Conservation (phyloP, 805 yeast species). For the Lipomyces chichibuensis region DNA sequence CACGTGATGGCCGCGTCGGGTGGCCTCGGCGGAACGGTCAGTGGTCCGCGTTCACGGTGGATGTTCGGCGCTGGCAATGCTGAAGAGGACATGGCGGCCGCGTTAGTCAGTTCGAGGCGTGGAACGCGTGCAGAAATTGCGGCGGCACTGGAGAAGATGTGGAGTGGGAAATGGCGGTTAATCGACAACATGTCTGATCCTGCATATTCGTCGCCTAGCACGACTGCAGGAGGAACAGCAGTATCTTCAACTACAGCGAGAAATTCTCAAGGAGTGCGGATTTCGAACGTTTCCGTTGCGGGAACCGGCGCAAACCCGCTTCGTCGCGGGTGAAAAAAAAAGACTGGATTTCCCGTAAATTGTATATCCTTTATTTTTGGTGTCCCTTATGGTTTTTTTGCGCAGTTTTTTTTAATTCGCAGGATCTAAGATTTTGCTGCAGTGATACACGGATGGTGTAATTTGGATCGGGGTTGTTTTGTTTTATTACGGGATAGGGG, state of each 20-base stretch:
- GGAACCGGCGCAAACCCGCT: background rate
- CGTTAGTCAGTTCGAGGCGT: background rate
- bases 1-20: constrained; percentile 8
- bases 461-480: background rate
- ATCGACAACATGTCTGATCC: constrained; percentile 17
- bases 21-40: constrained; percentile 11
- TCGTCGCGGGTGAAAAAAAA: background rate
- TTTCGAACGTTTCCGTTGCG: background rate
- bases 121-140: constrained; percentile 11
- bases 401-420: background rate
- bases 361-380: background rate
- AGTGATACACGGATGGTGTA: background rate
- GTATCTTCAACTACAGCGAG: background rate
- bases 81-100: constrained; percentile 1
- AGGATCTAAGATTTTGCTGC: background rate
- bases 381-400: background rate
- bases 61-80: constrained; percentile 3
- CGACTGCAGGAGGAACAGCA: constrained; percentile 7
- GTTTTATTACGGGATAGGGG: too few relatives aligned
- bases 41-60: constrained; percentile 14
- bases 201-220: background rate
- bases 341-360: too few relatives aligned
- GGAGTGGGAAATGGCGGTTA: constrained; percentile 32
- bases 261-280: background rate
- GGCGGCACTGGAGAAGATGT: constrained; percentile 20